Base-by-base conservation (phyloP, 352 stramenopile genomes). In the Phytophthora chlamydospora region DNA sequence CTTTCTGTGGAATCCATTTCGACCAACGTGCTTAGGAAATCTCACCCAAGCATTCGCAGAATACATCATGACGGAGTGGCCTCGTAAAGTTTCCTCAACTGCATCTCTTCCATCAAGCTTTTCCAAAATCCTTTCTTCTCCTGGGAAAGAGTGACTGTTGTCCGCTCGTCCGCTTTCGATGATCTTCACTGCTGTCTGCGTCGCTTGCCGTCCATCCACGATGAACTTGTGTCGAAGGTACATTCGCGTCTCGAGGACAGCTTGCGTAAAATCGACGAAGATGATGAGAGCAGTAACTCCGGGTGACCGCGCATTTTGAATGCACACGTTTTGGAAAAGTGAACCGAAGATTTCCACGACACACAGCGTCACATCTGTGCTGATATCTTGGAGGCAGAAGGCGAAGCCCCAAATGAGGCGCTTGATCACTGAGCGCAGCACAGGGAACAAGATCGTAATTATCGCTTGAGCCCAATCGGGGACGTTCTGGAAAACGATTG, bases 251-350 rank as follows among this genome's bases (percentile, higher is more conserved):
- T 66, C 62, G 7, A 71, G 0, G 2, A 66, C 12, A 0, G 50
- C 42, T 33, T 71, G 62, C n/a, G 21, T 19, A n/a, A 62, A 21
- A 14, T 66, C 62, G 9, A 66, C 55, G 10, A 45, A 5, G 35
- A 70, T 53, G 31, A 66, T 56, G 10, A 66, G 27, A 11, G 10
- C 55, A 8, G 44, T 16, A n/a, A 66, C 41, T n/a, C 8, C 36
- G 6, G 48, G 56, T 3, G 55, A 61, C 4, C 62, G 55, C 33
- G 62, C 48, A 9, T 51, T 66, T 32, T 74, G 59, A n/a, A 73
- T 21, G 31, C 52, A 73, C 16, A 65, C 54, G 27, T 69, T 75
- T n/a, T 69, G 51, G 29, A 69, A 75, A 12, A 75, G 46, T 8
- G 62, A 65, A 3, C 67, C 62, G 6, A 66, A 68, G 39, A 75